Conservation (phyloP, 2,329 filamentous ascomycete genomes). For the Chaetomium sp. region DNA sequence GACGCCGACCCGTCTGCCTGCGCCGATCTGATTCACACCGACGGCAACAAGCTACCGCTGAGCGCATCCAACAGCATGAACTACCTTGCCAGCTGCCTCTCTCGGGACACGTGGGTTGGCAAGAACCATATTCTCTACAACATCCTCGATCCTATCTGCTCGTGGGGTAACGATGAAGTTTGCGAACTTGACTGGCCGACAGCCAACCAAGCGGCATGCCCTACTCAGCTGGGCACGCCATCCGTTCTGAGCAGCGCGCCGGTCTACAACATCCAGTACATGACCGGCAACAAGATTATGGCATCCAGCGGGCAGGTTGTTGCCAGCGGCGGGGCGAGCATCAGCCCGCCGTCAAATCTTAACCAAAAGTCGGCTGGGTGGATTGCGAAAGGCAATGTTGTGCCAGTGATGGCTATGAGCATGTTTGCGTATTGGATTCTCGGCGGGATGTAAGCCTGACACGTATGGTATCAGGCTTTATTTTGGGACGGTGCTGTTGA, state of each 20-base stretch:
- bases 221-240: conserved; percentile 46
- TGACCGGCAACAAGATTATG: conserved; percentile 48
- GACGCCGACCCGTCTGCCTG: conserved; percentile 53
- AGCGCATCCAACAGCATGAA: conserved; percentile 60
- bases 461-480: background rate
- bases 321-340: conserved; percentile 16
- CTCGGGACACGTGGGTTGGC: conserved; percentile 52
- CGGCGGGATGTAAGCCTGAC: conserved; percentile 19
- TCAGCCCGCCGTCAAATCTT: conserved; percentile 1
- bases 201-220: conserved; percentile 56
- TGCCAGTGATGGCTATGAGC: conserved; percentile 16
- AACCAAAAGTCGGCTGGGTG: conserved; percentile 17
- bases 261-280: conserved; percentile 57
- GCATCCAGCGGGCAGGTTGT: conserved; percentile 35
- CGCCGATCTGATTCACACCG: conserved; percentile 51
- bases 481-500: conserved; percentile 20
- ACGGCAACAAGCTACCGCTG: conserved; percentile 55
- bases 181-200: conserved; percentile 52
- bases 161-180: conserved; percentile 53
- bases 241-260: conserved; percentile 41
- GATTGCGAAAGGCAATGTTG: conserved; percentile 1
- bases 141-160: conserved; percentile 54
- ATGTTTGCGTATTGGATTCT: conserved; percentile 27
- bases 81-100: conserved; percentile 52
- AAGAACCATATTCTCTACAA: conserved; percentile 57